Evolutionary conservation across 495 filamentous ascomycete species (phyloP).

Genomic region (Cercophora scortea): DNA sequence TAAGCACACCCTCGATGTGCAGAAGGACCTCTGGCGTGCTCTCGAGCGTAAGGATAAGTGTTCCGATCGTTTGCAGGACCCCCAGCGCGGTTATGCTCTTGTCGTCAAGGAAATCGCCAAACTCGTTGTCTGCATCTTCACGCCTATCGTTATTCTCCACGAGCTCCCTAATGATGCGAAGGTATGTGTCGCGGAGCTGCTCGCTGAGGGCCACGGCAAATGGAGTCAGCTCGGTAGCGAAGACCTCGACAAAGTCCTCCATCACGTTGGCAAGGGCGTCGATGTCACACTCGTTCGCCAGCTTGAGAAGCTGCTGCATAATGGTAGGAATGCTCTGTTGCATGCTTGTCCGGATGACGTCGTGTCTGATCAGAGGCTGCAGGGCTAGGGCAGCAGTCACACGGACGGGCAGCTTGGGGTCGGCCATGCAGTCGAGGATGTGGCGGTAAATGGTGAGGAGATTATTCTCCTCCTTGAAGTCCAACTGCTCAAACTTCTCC

Average conservation of each 20-base stretch:
- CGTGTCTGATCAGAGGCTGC: constrained; percentile 91
- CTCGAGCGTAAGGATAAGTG: constrained; percentile 90
- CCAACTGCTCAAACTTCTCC: constrained; percentile 92
- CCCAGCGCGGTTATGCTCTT: constrained; percentile 97
- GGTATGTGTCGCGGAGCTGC: constrained; percentile 91
- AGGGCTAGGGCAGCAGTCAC: constrained; percentile 92
- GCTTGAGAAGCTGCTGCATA: constrained; percentile 95
- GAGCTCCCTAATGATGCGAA: constrained; percentile 87
- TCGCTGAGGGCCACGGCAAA: constrained; percentile 97
- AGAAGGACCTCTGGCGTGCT: constrained; percentile 90
- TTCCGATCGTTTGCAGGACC: constrained; percentile 95
- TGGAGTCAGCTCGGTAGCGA: constrained; percentile 88
- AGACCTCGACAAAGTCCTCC: constrained; percentile 99
- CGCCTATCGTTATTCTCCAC: constrained; percentile 73
- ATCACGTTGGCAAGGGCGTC: constrained; percentile 97
- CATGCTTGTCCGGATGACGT: constrained; percentile 88
- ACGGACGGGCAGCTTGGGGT: constrained; percentile 80
- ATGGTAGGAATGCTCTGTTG: constrained; percentile 98
- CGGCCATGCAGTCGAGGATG: constrained; percentile 94
- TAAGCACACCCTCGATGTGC: constrained; percentile 89
- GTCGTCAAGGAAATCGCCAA: constrained; percentile 89
- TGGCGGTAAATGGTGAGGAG: constrained; percentile 92
- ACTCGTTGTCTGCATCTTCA: constrained; percentile 65
- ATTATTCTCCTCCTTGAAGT: constrained; percentile 93
- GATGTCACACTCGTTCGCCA: constrained; percentile 93